Evolutionary conservation across 768 basidiomycete genomes (phyloP).

Genomic region (Gautieria morchelliformis): DNA sequence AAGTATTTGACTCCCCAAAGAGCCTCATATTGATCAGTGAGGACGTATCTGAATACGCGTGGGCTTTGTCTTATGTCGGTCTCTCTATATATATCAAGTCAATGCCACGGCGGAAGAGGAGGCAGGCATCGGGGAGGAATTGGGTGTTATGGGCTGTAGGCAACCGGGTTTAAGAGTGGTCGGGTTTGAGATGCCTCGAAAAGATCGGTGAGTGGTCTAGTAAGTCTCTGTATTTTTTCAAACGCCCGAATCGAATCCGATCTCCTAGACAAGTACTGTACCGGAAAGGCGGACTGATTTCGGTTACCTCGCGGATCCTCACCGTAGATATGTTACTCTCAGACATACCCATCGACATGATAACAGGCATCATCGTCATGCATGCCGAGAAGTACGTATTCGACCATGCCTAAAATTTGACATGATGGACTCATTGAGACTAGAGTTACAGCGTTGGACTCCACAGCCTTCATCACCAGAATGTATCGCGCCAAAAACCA

Average conservation of each 20-base stretch:
- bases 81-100: conserved; percentile 27
- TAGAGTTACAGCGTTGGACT: conserved; percentile 17
- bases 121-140: conserved; percentile 81
- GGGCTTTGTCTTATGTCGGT: neutral
- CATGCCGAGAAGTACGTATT: conserved; percentile 76
- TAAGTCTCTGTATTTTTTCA: neutral
- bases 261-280: conserved; percentile 67
- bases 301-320: conserved; percentile 88
- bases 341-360: conserved; percentile 74
- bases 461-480: conserved; percentile 6
- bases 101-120: conserved; percentile 84
- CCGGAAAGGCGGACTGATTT: conserved; percentile 79
- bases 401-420: neutral
- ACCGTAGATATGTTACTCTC: conserved; percentile 90
- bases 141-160: conserved; percentile 85
- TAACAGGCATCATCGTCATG: conserved; percentile 83
- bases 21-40: conserved; percentile 62
- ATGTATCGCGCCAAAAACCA: conserved; percentile 55
- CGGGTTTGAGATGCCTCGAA: conserved; percentile 68
- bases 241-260: neutral
- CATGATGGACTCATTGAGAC: conserved; percentile 21
- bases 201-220: conserved; percentile 56
- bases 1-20: conserved; percentile 83
- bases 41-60: neutral
- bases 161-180: conserved; percentile 78